Conservation (phyloP, 176 grass and related monocot genomes). For the Olyra latifolia region DNA sequence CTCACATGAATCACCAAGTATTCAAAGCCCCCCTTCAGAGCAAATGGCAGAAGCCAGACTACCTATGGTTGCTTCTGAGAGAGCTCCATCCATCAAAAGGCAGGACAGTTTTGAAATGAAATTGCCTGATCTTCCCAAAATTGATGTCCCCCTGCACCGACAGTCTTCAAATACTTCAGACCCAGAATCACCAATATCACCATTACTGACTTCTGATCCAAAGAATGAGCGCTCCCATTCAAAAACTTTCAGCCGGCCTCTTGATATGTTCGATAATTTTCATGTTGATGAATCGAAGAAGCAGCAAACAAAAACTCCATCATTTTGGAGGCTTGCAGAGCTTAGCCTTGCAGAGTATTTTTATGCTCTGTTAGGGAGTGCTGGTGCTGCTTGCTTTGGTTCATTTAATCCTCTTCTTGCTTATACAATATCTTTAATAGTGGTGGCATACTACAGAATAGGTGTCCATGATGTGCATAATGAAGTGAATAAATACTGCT, state of each 20-base stretch:
- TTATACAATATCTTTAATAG: conserved; percentile 93
- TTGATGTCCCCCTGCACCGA: conserved; percentile 69
- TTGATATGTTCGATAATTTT: conserved; percentile 72
- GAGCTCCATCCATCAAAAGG: conserved; percentile 85
- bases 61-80: conserved; percentile 60
- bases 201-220: conserved; percentile 90
- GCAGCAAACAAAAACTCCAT: conserved; percentile 55
- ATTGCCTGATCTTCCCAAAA: conserved; percentile 97
- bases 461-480: conserved; percentile 57
- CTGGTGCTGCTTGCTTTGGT: conserved; percentile 93
- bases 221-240: conserved; percentile 98
- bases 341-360: conserved; percentile 93
- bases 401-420: conserved; percentile 99
- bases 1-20: conserved; percentile 82
- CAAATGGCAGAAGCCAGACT: conserved; percentile 65
- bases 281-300: conserved; percentile 43
- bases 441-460: conserved; percentile 86
- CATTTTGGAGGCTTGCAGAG: conserved; percentile 89
- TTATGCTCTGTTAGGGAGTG: conserved; percentile 90
- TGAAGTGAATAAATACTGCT: conserved; percentile 89
- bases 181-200: conserved; percentile 97
- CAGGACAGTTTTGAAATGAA: conserved; percentile 90
- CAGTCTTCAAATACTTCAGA: conserved; percentile 80
- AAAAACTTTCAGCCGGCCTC: conserved; percentile 88
- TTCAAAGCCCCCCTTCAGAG: conserved; percentile 86